Base-by-base conservation (phyloP, 306 rosid species). In the Cicer pinnatifidum region DNA sequence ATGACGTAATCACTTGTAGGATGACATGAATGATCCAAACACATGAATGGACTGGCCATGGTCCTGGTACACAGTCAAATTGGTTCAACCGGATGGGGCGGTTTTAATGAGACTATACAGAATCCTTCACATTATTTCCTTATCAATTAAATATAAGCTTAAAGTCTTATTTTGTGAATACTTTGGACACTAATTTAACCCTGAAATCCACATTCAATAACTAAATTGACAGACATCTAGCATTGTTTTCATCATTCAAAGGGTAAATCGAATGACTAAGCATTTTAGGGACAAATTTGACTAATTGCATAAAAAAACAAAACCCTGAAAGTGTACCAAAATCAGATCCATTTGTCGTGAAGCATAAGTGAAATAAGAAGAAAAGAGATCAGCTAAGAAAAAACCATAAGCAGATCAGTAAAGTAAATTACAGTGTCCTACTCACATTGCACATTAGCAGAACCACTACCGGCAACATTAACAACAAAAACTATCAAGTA, bases 261-360 rank as follows among this genome's bases (percentile, higher is more conserved):
- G 3, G 1, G 35, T 35, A 50, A 50, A 13, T 3, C 23, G 8
- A 48, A 50, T 11, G 10, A 69, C 37, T 11, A 8, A n/a, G 46
- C 11, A 68, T 15, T 68, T 9, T 3, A 6, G 7, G 43, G 19
- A 44, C 7, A 13, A 48, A 68, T 13, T 35, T 17, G 0, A 17
- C 38, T 38, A 33, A 33, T 13, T 8, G 13, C 19, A 66, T 19
- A 45, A 1, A 51, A 50, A 35, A 48, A 6, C 6, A 37, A 69
- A 69, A 51, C 37, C 17, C 16, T 10, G 57, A 68, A 59, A 16
- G 17, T 61, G 33, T 38, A 46, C 28, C n/a, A 44, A 69, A 69
- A 71, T 54, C 85, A 76, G 82, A 76, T 81, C 75, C 52, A 53
- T 19, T 16, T 9, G 10, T 40, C 11, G 1, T 65, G 16, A 72